Evolutionary conservation across 148 eudicot species (phyloP).

Genomic region (Selenicereus undatus): DNA sequence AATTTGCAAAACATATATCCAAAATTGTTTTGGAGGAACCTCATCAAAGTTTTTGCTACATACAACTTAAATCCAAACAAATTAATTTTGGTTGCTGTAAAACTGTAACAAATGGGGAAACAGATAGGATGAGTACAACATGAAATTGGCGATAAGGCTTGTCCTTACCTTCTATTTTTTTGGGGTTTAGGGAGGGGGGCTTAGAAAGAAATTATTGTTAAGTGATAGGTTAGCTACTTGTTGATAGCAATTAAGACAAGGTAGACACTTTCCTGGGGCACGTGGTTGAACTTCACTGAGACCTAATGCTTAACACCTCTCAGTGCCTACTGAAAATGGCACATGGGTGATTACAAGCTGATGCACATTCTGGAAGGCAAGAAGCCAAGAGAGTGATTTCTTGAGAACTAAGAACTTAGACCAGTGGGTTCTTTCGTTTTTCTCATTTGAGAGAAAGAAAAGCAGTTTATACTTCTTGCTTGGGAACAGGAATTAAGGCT

Average conservation of each 20-base stretch:
- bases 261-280: no score
- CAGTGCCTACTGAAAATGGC: no score
- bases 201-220: no score
- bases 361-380: no score
- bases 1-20: no score
- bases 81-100: not conserved
- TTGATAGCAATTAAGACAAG: no score
- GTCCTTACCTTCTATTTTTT: no score
- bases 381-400: not conserved
- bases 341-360: no score
- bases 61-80: not conserved
- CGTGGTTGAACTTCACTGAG: no score
- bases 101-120: not conserved
- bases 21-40: not conserved
- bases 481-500: not conserved
- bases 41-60: not conserved
- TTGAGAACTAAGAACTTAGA: not conserved
- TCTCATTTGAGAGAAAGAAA: not conserved
- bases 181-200: no score
- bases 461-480: not conserved
- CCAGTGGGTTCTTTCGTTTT: not conserved
- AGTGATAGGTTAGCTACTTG: no score
- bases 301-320: no score
- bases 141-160: not conserved
- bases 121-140: not conserved